Evolutionary conservation across 495 filamentous ascomycete genomes (phyloP).

Genomic region (Trichoderma gamsii): DNA sequence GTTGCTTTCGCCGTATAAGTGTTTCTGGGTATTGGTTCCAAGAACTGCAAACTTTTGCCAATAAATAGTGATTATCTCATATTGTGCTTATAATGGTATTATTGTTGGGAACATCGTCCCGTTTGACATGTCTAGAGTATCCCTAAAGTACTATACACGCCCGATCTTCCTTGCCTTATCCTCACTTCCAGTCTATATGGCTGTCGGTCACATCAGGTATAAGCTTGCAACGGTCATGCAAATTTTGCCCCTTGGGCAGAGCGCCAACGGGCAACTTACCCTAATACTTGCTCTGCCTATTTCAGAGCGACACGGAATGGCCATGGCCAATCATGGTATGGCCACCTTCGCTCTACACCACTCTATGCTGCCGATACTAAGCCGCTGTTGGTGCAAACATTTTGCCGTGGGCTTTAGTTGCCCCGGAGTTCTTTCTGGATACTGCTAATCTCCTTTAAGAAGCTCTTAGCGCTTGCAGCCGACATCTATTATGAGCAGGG

Average conservation of each 20-base stretch:
- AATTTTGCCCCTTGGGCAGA: neutral
- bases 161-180: neutral
- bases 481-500: slow-evolving; percentile 31
- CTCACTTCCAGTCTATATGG: neutral
- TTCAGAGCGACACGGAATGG: neutral
- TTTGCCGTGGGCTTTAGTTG: neutral
- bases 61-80: neutral
- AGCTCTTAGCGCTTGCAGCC: slow-evolving; percentile 38
- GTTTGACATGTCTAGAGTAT: neutral
- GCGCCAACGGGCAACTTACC: neutral
- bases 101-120: neutral
- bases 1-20: neutral
- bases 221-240: neutral
- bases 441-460: slow-evolving; percentile 19
- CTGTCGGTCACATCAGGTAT: neutral
- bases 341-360: neutral
- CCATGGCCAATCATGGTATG: neutral
- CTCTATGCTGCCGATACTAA: neutral
- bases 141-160: slow-evolving; percentile 5
- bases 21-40: neutral
- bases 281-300: neutral
- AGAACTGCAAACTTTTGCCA: neutral
- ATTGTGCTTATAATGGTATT: neutral
- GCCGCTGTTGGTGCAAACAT: neutral
- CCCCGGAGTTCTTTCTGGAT: slow-evolving; percentile 17